Conservation (phyloP, 1,284 basidiomycete species). For the Dichomitus squalens region DNA sequence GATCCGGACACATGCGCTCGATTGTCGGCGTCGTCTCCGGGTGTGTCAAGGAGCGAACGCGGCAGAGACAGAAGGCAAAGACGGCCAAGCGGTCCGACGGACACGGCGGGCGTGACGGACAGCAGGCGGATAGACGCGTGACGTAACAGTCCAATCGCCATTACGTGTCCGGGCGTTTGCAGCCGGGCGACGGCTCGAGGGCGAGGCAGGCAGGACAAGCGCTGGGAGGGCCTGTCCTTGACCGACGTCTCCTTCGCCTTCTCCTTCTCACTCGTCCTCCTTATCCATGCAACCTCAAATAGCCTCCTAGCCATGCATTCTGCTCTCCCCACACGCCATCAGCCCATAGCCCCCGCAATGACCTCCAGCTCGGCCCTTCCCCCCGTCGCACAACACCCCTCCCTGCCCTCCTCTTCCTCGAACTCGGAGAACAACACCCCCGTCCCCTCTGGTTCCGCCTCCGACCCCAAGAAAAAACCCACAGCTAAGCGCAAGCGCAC, state of each 20-base stretch:
- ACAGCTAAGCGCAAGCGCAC: slow-evolving; percentile 46
- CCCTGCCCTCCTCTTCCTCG: slow-evolving; percentile 30
- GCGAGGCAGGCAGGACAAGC: slow-evolving; percentile 1
- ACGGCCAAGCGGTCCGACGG: background rate
- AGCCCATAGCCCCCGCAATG: slow-evolving; percentile 27
- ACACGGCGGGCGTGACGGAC: slow-evolving; percentile 12
- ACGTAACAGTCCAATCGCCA: slow-evolving; percentile 18
- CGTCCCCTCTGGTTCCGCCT: slow-evolving; percentile 18
- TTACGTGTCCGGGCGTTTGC: slow-evolving; percentile 16
- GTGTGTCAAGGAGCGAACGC: background rate
- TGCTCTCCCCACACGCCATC: slow-evolving; percentile 16
- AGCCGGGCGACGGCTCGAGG: slow-evolving; percentile 4
- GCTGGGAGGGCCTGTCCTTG: slow-evolving; percentile 9
- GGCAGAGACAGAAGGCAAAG: background rate
- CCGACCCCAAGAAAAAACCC: slow-evolving; percentile 28
- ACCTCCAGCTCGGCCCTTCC: slow-evolving; percentile 17
- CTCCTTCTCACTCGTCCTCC: slow-evolving; percentile 14
- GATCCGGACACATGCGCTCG: background rate
- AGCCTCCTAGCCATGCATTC: slow-evolving; percentile 18
- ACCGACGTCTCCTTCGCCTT: slow-evolving; percentile 5
- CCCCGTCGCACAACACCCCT: slow-evolving; percentile 22
- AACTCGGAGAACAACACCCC: slow-evolving; percentile 26
- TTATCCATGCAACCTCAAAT: background rate
- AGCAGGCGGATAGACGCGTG: slow-evolving; percentile 11
- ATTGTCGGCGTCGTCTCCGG: background rate